Evolutionary conservation across 257 asterid species (phyloP).

Genomic region (Rhazya stricta): DNA sequence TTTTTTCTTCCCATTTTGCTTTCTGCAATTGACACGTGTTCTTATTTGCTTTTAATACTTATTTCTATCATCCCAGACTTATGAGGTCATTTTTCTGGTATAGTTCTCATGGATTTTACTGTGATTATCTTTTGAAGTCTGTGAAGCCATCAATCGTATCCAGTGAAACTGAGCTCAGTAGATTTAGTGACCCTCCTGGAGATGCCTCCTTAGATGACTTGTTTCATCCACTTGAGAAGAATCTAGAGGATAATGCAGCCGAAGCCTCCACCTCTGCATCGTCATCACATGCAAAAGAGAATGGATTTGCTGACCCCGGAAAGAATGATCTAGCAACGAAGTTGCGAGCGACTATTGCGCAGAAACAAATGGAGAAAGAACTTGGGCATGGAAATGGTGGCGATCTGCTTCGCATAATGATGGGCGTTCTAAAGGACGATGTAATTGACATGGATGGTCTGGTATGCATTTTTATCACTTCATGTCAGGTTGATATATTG

Average conservation of each 20-base stretch:
- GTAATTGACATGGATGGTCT: slow-evolving; percentile 76
- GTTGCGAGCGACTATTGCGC: slow-evolving; percentile 89
- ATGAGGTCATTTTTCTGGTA: not conserved
- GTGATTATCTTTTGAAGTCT: slow-evolving; percentile 37
- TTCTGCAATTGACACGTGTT: not conserved
- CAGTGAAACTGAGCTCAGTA: slow-evolving; percentile 69
- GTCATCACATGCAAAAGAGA: slow-evolving; percentile 46
- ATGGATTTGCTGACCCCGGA: slow-evolving; percentile 49
- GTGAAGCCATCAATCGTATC: slow-evolving; percentile 46
- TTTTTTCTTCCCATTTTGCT: not conserved
- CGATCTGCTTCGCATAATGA: slow-evolving; percentile 83
- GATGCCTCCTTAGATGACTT: slow-evolving; percentile 94
- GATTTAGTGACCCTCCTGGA: slow-evolving; percentile 92
- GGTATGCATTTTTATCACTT: slow-evolving; percentile 36
- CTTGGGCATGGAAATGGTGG: slow-evolving; percentile 67
- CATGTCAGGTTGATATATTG: slow-evolving; percentile 21
- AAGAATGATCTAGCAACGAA: slow-evolving; percentile 85
- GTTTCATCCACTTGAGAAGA: slow-evolving; percentile 70
- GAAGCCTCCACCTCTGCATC: slow-evolving; percentile 85
- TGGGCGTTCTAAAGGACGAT: slow-evolving; percentile 93
- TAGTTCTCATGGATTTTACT: slow-evolving; percentile 3
- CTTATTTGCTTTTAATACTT: slow-evolving; percentile 3
- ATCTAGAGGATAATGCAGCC: slow-evolving; percentile 49
- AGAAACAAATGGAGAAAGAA: slow-evolving; percentile 80
- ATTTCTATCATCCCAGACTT: not conserved